These are phyloP conservation scores for Exobasidium rhododendri DNA, from an alignment of 1,284 basidiomycete species.

Conservation along the genomic window DNA sequence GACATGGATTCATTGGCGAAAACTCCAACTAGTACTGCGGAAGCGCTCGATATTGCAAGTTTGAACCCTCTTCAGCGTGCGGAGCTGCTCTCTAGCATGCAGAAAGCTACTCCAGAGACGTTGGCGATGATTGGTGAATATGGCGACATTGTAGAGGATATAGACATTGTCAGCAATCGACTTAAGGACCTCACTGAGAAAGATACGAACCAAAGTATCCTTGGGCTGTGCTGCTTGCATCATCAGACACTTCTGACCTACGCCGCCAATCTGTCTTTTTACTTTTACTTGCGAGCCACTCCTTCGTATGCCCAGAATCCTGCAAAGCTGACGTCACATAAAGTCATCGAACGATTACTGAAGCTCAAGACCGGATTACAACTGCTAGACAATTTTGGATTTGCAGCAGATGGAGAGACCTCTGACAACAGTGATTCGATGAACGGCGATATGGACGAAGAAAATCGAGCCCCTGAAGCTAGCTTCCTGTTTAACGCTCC, in stretches of 20 bases:
- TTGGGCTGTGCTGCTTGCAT: conserved; percentile 70
- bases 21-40: conserved; percentile 6
- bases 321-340: conserved; percentile 53
- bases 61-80: conserved; percentile 55
- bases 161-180: conserved; percentile 62
- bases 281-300: conserved; percentile 76
- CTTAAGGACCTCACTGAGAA: conserved; percentile 55
- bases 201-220: neutral
- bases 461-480: conserved; percentile 10
- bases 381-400: conserved; percentile 61
- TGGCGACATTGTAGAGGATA: conserved; percentile 59
- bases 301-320: conserved; percentile 49
- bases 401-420: conserved; percentile 22
- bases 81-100: conserved; percentile 69
- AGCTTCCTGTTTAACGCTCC: neutral
- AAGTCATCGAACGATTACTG: conserved; percentile 76
- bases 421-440: conserved; percentile 13
- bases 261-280: conserved; percentile 84
- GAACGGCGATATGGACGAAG: conserved; percentile 21
- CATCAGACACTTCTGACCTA: conserved; percentile 79
- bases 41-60: neutral
- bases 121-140: conserved; percentile 61
- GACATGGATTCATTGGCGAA: neutral
- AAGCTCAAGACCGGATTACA: conserved; percentile 78
- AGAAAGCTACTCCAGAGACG: conserved; percentile 74